A percentile compares a stretch with the other conserved stretches of the same genome.
phyloP scores from a whole-genome alignment of 441 rosid genomes.

The Bruguiera hainesii region DNA sequence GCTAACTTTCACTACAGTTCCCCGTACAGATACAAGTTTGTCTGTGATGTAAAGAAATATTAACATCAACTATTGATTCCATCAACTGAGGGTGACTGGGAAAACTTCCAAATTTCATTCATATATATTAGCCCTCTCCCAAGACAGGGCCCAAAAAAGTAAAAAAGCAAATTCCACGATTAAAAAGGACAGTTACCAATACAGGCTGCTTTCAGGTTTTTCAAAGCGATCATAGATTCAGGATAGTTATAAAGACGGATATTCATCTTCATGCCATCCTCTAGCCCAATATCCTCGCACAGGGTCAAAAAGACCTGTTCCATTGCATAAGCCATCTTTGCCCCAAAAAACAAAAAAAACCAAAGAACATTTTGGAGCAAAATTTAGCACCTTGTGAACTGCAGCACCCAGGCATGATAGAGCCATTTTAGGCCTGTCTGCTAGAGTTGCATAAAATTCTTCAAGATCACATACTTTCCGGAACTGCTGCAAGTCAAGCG shows the following conservation, averaged over 20 bases:
- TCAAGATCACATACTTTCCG: conserved; percentile 49
- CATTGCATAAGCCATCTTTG: conserved; percentile 15
- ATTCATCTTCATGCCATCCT: conserved; percentile 54
- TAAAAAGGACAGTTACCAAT: conserved; percentile 54
- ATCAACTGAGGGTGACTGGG: not conserved
- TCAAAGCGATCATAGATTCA: conserved; percentile 78
- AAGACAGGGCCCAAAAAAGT: not conserved
- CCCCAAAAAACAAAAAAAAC: conserved; percentile 8
- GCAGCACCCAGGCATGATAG: conserved; percentile 84
- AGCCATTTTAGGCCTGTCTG: conserved; percentile 72
- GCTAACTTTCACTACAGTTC: conserved; percentile 89
- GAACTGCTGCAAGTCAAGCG: conserved; percentile 75
- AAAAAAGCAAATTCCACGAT: conserved; percentile 2
- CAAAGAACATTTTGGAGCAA: not conserved
- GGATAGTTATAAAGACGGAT: conserved; percentile 78
- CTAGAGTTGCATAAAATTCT: conserved; percentile 56
- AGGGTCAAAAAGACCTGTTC: conserved; percentile 49
- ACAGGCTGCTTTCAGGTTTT: conserved; percentile 89
- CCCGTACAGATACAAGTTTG: conserved; percentile 91
- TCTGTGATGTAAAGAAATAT: conserved; percentile 44
- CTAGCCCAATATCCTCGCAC: conserved; percentile 37
- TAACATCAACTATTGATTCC: conserved; percentile 8
- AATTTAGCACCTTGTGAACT: conserved; percentile 63
- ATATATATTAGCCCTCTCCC: no score
- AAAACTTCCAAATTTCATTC: not conserved